Base-by-base conservation (phyloP, 2,329 filamentous ascomycete species). In the Ceratocystiopsis minuta region DNA sequence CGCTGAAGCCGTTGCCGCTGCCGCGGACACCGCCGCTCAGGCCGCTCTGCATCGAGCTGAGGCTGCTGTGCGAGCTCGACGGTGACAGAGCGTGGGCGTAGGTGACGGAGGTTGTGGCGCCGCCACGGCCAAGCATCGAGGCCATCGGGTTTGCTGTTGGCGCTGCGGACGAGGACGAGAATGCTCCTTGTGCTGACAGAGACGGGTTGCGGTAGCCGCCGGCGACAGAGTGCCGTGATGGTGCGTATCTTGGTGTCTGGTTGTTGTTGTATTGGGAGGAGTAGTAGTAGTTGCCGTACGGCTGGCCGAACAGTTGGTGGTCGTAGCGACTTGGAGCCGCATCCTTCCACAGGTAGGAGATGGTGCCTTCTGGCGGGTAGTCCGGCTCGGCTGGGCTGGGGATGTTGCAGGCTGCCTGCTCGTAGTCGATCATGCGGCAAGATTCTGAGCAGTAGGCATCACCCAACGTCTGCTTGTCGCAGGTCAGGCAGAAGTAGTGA, bases 381-480 rank as follows among this genome's bases (percentile, higher is more conserved):
- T 65, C 62, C 39, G 72, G 70, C 5, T 76, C 74, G 55, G 67
- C 66, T 14, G 68, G 63, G 40, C 66, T 62, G 15, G 63, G 61
- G 13, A 67, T 53, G 6, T 66, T 69, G 24, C 24, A 28, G 34
- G 72, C 76, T 33, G 72, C 76, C 60, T 76, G 78, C 61, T 94
- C 86, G 53, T 88, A 77, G 62, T 94, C 87, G 50, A 83, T 80
- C 37, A 95, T 68, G 50, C 85, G 75, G 70, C 87, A 95, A 28
- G 82, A 75, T 63, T 95, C 86, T 38, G 85, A 93, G 70, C 87
- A 95, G 69, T 93, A 94, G 50, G 82, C 76, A 47, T 78, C 78
- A 43, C 77, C 77, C 49, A 82, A 73, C 46, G 81, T 86, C 63
- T 92, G 83, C 64, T 80, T 80, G 65, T 95, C 87, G 67, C 87